Evolutionary conservation across 208 protist species (phyloP).

Genomic region (Phytomonas francai): DNA sequence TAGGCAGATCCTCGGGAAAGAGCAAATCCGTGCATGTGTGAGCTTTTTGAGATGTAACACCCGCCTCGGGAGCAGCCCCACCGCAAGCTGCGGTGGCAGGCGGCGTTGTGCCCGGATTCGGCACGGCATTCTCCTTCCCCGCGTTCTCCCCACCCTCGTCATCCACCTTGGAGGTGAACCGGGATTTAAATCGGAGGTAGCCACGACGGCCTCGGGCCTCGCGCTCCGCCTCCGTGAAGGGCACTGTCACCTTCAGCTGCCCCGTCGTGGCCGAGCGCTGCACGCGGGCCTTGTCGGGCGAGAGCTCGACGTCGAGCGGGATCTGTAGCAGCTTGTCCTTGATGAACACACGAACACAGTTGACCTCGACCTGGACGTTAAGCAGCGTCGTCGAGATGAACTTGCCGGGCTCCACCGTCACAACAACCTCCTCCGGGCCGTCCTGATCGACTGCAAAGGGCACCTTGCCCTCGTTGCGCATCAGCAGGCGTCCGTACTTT

Average conservation of each 20-base stretch:
- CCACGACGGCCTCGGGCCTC: slow-evolving; percentile 11
- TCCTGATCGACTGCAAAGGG: slow-evolving; percentile 81
- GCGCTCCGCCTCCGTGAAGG: slow-evolving; percentile 37
- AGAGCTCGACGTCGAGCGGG: slow-evolving; percentile 79
- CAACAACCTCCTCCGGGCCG: slow-evolving; percentile 35
- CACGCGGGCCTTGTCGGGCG: slow-evolving; percentile 43
- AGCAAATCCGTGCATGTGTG: too few species aligned
- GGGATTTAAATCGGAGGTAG: not conserved
- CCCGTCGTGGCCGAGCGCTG: slow-evolving; percentile 75
- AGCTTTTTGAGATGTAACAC: too few species aligned
- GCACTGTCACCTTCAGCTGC: slow-evolving; percentile 76
- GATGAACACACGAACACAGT: slow-evolving; percentile 82
- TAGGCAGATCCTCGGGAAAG: too few species aligned
- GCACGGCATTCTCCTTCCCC: slow-evolving; percentile 1
- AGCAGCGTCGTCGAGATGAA: slow-evolving; percentile 93
- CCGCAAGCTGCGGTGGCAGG: too few species aligned
- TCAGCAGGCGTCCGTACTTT: slow-evolving; percentile 83
- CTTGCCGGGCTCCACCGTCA: slow-evolving; percentile 85
- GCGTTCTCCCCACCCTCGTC: slow-evolving; percentile 8
- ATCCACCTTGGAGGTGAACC: not conserved
- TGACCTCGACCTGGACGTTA: slow-evolving; percentile 88
- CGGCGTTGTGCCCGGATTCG: not conserved
- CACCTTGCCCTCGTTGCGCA: slow-evolving; percentile 91
- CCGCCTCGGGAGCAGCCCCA: too few species aligned
- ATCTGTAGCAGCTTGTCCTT: slow-evolving; percentile 94